Evolutionary conservation across 179 eudicot species (phyloP).

Genomic region (Drosera spatulata): DNA sequence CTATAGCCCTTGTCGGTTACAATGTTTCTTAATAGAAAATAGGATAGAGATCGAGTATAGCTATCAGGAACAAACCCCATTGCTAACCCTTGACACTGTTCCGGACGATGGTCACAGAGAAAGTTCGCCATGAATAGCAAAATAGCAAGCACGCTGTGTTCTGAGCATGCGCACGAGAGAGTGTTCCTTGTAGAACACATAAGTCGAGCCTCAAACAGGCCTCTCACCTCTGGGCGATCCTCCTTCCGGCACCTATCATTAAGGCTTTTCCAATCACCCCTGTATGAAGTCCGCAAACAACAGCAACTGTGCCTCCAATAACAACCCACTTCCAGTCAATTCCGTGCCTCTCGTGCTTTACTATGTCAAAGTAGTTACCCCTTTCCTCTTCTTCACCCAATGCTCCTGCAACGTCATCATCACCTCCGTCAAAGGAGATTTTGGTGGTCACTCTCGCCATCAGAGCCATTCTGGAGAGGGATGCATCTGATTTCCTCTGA

Average conservation of each 20-base stretch:
- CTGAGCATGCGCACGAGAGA: neutral
- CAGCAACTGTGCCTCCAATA: constrained; percentile 72
- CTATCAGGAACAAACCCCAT: too few species aligned
- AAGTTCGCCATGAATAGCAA: too few species aligned
- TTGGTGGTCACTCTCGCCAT: constrained; percentile 67
- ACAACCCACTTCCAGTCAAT: constrained; percentile 73
- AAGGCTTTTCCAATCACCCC: too few species aligned
- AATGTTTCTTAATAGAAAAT: too few species aligned
- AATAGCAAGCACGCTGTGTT: neutral
- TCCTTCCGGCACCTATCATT: constrained; percentile 39
- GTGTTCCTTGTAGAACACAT: neutral
- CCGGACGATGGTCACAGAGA: too few species aligned
- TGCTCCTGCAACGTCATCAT: constrained; percentile 13
- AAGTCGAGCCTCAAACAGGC: neutral
- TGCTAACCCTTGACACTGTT: too few species aligned
- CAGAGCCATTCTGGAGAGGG: constrained; percentile 55
- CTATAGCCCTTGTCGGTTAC: too few species aligned
- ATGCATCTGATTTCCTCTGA: constrained; percentile 34
- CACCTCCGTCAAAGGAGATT: constrained; percentile 24
- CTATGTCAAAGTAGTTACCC: constrained; percentile 7
- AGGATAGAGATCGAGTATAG: too few species aligned
- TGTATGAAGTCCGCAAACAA: constrained; percentile 56
- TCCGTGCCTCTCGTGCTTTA: constrained; percentile 20
- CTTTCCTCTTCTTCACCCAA: constrained; percentile 26
- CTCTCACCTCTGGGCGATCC: constrained; percentile 32